Base-by-base conservation (phyloP, 2,329 filamentous ascomycete genomes). In the Arthrobotrys conoides region DNA sequence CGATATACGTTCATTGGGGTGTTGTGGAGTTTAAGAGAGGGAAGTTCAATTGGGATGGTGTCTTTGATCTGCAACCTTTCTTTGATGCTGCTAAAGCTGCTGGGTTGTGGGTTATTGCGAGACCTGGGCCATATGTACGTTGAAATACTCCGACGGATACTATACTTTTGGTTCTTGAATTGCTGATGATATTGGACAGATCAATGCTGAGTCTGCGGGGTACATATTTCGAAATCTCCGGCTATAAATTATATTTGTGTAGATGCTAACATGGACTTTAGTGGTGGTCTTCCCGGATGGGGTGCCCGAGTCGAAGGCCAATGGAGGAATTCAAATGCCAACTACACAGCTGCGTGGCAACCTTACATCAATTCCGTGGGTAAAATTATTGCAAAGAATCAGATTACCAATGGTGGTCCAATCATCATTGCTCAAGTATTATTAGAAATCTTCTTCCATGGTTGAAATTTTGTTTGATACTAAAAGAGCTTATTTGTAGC, bases 241-340 rank as follows among this genome's bases (percentile, higher is more conserved):
- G 16, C 16, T 4, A 51, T 24, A 16, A 2, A 9, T 51, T 22
- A 27, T 8, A 18, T 55, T 33, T 16, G 5, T 46, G 12, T 22
- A 14, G 8, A 18, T 46, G 22, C 44, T 70, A n/a, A 70, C 5
- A n/a, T 14, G 8, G 3, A n/a, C 80, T 81, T 44, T 5, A 93
- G 92, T 0, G 93, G 93, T 68, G 93, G 93, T 0, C 94, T 92
- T 78, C 93, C 93, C 0, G 93, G 92, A 0, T 96, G 93, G 93
- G 83, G 94, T 14, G 90, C 92, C 83, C 87, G 91, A 12, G 80
- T 81, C 14, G 59, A 80, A 46, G 80, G 80, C 14, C 76, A 73
- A 63, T 82, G 80, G 81, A 66, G 81, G 57, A 81, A 76, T 18
- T 77, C 70, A 20, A 81, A 82, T 48, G 71, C 66, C 30, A 81